Evolutionary conservation across 139 green algal genomes (phyloP), one percentile per base, ranked within the genome.

Genomic region (Gonium pectorale): DNA sequence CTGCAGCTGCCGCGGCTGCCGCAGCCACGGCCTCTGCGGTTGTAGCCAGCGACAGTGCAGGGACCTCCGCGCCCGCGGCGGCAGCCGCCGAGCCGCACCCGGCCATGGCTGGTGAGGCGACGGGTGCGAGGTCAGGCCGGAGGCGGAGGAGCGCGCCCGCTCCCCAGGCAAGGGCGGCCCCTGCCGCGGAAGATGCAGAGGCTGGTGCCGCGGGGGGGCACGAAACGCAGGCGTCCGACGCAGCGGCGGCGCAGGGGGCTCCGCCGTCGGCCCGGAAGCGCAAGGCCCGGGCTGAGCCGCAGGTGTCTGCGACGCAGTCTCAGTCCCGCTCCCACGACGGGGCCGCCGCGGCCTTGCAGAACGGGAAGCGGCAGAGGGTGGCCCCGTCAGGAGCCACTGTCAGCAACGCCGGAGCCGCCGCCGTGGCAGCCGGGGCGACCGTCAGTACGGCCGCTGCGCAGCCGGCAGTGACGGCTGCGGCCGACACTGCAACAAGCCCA

Each of bases 281-380:
- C 2, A 59, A 59, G 51, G 51, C 51, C 5, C 51, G 21, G 4
- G 51, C 51, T 59, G 51, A 2, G 51, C 51, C n/a, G n/a, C 46
- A 54, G 46, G 13, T 5, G 60, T 29, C 60, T 7, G n/a, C 3
- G 13, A 44, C 51, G 22, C 72, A 63, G 35, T 37, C 72, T 29
- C 35, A 11, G 51, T 41, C 7, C 4, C 21, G 27, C 33, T 52
- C 52, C 33, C 33, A 17, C 0, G 72, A 67, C 33, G 72, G 72
- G 4, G 17, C 46, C 9, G 26, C n/a, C 15, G 35, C 33, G 15
- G 22, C 24, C 3, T 21, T 60, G 29, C 40, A 46, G n/a, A 82
- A 82, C 56, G 75, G 75, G 24, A 82, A 82, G 60, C 56, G 75
- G 29, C 75, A 67, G 5, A 80, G 52, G 38, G 37, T 67, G 40